Evolutionary conservation across 2,329 filamentous ascomycete genomes (phyloP).

Genomic region (Colletotrichum sp.): DNA sequence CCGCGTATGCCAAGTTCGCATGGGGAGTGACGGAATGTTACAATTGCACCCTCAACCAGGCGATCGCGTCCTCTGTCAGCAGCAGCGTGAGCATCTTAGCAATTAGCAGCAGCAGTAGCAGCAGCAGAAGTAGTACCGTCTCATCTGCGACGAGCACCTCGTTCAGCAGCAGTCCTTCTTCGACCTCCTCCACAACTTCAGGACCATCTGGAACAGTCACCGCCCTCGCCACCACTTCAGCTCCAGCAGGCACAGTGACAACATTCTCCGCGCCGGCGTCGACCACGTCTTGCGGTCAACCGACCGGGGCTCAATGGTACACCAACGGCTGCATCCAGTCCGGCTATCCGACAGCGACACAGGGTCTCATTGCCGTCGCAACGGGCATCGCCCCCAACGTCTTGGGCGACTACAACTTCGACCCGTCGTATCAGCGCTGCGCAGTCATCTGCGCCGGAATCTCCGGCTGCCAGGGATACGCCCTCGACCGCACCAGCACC

Average conservation of each 20-base stretch:
- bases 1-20: not conserved
- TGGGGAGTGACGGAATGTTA: not conserved
- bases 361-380: not conserved
- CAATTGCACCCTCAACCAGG: not conserved
- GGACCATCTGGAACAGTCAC: not conserved
- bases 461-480: not conserved
- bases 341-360: not conserved
- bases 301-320: not conserved
- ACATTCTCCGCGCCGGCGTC: slow-evolving; percentile 1
- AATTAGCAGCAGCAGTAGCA: not conserved
- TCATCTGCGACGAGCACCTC: not conserved
- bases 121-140: not conserved
- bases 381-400: not conserved
- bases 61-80: not conserved
- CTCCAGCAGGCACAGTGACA: not conserved
- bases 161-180: not conserved
- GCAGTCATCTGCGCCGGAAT: not conserved
- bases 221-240: not conserved
- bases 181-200: not conserved
- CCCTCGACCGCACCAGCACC: not conserved
- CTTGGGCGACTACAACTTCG: not conserved
- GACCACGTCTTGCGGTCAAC: not conserved
- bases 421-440: slow-evolving; percentile 1
- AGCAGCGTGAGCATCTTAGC: not conserved
- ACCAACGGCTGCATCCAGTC: slow-evolving; percentile 9